Conservation (phyloP, 192 early-diverging fungal species). For the Entomortierella lignicola region DNA sequence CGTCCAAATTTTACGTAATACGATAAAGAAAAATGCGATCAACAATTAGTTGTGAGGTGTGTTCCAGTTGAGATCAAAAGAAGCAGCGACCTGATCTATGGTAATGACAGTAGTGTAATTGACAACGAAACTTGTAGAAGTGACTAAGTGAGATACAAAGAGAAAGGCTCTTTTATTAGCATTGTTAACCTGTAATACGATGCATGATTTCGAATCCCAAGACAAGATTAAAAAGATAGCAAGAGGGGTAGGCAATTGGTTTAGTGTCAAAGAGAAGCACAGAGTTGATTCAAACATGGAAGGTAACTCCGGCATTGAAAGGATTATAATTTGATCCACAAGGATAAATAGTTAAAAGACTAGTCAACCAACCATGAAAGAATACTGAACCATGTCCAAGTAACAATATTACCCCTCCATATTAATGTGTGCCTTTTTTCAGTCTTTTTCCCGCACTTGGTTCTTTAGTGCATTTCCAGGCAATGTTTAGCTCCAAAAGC, state of each 20-base stretch:
- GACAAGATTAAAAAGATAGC: background rate
- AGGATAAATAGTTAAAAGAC: slow-evolving; percentile 29
- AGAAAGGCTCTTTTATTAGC: background rate
- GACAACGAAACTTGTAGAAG: no score
- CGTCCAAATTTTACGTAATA: no score
- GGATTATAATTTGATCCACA: slow-evolving; percentile 14
- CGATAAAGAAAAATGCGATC: no score
- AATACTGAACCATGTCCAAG: no score
- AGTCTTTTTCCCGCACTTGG: slow-evolving; percentile 7
- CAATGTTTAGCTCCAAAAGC: background rate
- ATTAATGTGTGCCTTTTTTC: background rate
- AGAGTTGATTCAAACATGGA: background rate
- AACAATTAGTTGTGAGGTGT: no score
- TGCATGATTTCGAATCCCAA: no score
- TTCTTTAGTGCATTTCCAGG: slow-evolving; percentile 4
- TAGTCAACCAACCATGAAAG: background rate
- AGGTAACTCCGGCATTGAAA: background rate
- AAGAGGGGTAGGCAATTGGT: background rate
- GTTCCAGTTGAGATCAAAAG: no score
- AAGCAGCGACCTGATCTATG: no score
- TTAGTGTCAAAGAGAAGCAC: slow-evolving; percentile 1
- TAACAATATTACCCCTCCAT: background rate
- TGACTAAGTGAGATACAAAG: background rate
- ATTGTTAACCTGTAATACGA: no score
- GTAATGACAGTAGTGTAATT: background rate